Evolutionary conservation across 768 basidiomycete genomes (phyloP), one percentile per base, ranked within the genome.

Genomic region (Macrolepiota dolichaula): DNA sequence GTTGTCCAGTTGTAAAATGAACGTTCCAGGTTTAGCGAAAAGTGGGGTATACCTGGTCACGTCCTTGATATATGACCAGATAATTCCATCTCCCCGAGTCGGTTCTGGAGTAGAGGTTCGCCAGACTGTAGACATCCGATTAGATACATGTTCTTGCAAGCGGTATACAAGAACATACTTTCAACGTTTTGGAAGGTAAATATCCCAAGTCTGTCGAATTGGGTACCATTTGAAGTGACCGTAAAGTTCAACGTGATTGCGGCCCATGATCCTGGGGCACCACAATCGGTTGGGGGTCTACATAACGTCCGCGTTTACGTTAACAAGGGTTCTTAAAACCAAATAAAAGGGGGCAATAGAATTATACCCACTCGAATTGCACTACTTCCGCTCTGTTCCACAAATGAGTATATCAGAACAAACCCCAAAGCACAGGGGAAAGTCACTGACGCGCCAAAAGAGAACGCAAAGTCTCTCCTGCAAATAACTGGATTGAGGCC

Each of bases 71-170:
- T 83, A 86, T 0, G 89, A 90, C 90, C 89, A 92, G 52, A 90
- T 85, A 62, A 92, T 91, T 11, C 90, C 91, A 51, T 83, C 78
- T 2, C 81, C 78, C 13, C 64, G 66, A 0, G 85, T 87, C 0
- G 91, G 91, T 70, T 92, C 91, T 0, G 90, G 86, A 17, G 91
- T 92, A 0, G 89, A 91, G 19, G 88, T 91, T 38, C 91, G 79
- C 91, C 90, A 91, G 54, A 91, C 88, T 89, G 7, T 3, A 42
- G 44, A 36, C 46, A 25, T 32, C 29, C 3, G 47, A 51, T 44
- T 32, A 53, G 32, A 47, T 2, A 32, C 4, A 32, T 27, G 22
- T 22, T 29, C 35, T 10, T 19, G 9, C 37, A 17, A 7, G 27
- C 36, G 55, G 11, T 5, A 13, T 22, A 25, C 11, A 1, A 11